phyloP scores from a whole-genome alignment of 805 yeast species.

The Myxozyma monticola region DNA sequence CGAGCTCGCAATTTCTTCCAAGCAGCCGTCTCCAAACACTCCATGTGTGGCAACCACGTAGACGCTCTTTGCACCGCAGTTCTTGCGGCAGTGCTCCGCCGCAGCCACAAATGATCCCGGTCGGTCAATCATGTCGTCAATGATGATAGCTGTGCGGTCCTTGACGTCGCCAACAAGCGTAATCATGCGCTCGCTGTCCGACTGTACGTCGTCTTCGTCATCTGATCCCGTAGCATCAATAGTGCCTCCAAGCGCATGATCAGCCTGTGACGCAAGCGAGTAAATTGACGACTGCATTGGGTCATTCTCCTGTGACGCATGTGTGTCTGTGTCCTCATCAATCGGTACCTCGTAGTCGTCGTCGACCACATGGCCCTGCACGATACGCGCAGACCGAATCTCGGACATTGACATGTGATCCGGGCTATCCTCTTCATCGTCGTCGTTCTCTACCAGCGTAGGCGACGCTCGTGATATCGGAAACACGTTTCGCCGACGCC shows the following conservation, averaged over 20 bases:
- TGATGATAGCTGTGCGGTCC: conserved; percentile 84
- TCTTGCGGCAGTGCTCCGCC: conserved; percentile 92
- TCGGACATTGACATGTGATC: conserved; percentile 41
- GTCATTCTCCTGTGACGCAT: conserved; percentile 37
- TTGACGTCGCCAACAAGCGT: conserved; percentile 96
- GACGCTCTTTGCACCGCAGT: conserved; percentile 93
- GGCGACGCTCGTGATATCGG: conserved; percentile 41
- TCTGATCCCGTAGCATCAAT: conserved; percentile 73
- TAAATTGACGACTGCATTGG: conserved; percentile 33
- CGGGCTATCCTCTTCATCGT: conserved; percentile 26
- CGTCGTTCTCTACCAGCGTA: conserved; percentile 11
- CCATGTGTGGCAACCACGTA: conserved; percentile 96
- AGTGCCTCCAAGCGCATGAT: conserved; percentile 74
- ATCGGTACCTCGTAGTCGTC: conserved; percentile 60
- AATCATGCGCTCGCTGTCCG: conserved; percentile 49
- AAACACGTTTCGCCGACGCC: conserved; percentile 79
- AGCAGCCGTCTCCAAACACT: conserved; percentile 81
- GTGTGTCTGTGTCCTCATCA: conserved; percentile 36
- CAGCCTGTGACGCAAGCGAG: conserved; percentile 31
- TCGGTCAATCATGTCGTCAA: conserved; percentile 97
- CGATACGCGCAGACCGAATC: conserved; percentile 94
- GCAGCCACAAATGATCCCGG: conserved; percentile 94
- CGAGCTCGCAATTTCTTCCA: conserved; percentile 74
- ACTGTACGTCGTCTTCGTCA: conserved; percentile 75
- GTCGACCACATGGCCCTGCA: conserved; percentile 95